Conservation (phyloP, 176 grass and related monocot genomes). For the Ampelocalamus luodianensis region DNA sequence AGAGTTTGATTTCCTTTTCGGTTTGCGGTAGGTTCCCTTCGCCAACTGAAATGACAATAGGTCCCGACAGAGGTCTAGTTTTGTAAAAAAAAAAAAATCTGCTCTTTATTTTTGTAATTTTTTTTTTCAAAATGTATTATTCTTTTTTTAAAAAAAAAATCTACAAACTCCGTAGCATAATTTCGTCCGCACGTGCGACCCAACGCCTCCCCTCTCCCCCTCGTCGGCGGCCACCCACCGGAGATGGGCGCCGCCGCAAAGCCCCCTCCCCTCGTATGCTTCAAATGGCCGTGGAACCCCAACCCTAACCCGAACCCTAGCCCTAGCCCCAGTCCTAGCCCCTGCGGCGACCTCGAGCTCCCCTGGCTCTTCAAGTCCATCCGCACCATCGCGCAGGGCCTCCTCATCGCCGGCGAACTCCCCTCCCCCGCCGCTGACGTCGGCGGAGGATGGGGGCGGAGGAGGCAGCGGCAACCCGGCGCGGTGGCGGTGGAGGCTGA, state of each 20-base stretch:
- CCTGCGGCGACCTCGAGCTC: slow-evolving; percentile 69
- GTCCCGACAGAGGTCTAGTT: too few species aligned
- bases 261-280: slow-evolving; percentile 66
- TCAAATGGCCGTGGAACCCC: slow-evolving; percentile 74
- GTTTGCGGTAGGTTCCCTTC: too few species aligned
- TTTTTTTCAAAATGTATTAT: too few species aligned
- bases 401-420: slow-evolving; percentile 61
- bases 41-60: too few species aligned
- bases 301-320: slow-evolving; percentile 14
- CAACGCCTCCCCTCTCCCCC: not conserved
- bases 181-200: not conserved
- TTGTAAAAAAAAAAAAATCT: too few species aligned
- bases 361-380: slow-evolving; percentile 91
- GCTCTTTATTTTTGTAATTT: too few species aligned
- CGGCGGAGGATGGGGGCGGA: not conserved
- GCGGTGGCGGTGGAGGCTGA: slow-evolving; percentile 22
- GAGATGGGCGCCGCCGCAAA: slow-evolving; percentile 55
- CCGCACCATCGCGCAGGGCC: slow-evolving; percentile 68
- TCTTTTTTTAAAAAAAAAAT: too few species aligned
- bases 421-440: slow-evolving; percentile 22
- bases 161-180: not conserved
- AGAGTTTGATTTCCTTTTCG: too few species aligned
- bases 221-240: not conserved
- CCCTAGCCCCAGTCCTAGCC: slow-evolving; percentile 47
- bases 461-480: not conserved